Evolutionary conservation across 495 filamentous ascomycete species (phyloP).

Genomic region (Talaromyces proteolyticus): DNA sequence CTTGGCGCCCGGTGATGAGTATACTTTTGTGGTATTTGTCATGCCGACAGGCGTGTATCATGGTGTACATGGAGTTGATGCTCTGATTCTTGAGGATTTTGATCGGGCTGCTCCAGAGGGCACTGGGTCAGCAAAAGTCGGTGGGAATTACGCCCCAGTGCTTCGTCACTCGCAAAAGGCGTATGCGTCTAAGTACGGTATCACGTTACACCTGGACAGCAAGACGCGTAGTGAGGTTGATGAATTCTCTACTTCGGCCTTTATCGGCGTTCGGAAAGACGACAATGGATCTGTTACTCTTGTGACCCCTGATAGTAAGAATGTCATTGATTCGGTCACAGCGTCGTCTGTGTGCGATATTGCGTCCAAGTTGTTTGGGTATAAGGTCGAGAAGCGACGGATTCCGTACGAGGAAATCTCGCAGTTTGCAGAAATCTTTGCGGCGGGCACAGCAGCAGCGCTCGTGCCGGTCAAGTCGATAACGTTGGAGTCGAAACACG

Average conservation of each 20-base stretch:
- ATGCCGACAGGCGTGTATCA: conserved; percentile 88
- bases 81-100: conserved; percentile 71
- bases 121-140: conserved; percentile 68
- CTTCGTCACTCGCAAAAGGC: conserved; percentile 74
- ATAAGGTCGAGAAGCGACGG: conserved; percentile 57
- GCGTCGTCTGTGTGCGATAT: conserved; percentile 65
- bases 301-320: conserved; percentile 72
- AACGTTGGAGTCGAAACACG: conserved; percentile 57
- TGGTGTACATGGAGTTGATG: conserved; percentile 73
- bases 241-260: conserved; percentile 85
- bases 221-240: conserved; percentile 73
- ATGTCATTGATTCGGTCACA: conserved; percentile 80
- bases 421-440: conserved; percentile 78
- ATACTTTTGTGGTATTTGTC: conserved; percentile 79
- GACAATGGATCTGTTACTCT: conserved; percentile 57
- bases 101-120: conserved; percentile 71
- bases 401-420: conserved; percentile 76
- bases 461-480: conserved; percentile 89
- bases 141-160: conserved; percentile 81
- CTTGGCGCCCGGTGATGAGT: conserved; percentile 78
- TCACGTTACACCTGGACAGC: conserved; percentile 84
- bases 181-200: conserved; percentile 65
- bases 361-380: conserved; percentile 53
- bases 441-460: conserved; percentile 87
- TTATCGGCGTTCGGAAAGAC: conserved; percentile 64